Conservation (phyloP, 2,329 filamentous ascomycete genomes). For the Mycosphaerella sp. region DNA sequence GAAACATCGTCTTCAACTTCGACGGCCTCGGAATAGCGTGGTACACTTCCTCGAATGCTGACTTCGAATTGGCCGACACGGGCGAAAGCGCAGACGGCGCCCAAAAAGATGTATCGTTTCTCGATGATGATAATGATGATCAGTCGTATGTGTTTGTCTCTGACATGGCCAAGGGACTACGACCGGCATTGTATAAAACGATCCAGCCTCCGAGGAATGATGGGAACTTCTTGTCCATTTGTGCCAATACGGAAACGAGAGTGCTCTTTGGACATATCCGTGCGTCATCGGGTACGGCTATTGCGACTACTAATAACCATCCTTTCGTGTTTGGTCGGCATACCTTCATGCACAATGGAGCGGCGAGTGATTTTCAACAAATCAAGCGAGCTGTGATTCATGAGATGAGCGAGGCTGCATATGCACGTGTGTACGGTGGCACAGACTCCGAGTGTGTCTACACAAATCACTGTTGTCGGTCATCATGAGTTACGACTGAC, state of each 20-base stretch:
- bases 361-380: slow-evolving; percentile 42
- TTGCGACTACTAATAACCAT: slow-evolving; percentile 48
- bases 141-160: slow-evolving; percentile 4
- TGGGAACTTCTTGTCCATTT: slow-evolving; percentile 49
- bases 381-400: slow-evolving; percentile 44
- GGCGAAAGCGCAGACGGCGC: slow-evolving; percentile 25
- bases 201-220: slow-evolving; percentile 49
- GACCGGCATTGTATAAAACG: slow-evolving; percentile 49
- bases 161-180: slow-evolving; percentile 27
- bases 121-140: not conserved
- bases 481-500: not conserved
- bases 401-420: slow-evolving; percentile 43
- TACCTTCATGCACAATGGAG: slow-evolving; percentile 52
- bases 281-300: slow-evolving; percentile 44
- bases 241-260: slow-evolving; percentile 45
- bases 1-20: slow-evolving; percentile 50
- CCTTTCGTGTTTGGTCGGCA: slow-evolving; percentile 51
- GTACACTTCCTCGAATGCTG: slow-evolving; percentile 44
- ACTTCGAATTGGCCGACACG: slow-evolving; percentile 34
- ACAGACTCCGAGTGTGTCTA: slow-evolving; percentile 45
- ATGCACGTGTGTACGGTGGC: slow-evolving; percentile 44
- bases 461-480: slow-evolving; percentile 20
- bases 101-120: slow-evolving; percentile 25
- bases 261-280: slow-evolving; percentile 51
- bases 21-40: slow-evolving; percentile 52